Conservation (phyloP, 1,139 yeast species). For the Scheffersomyces insectosa region DNA sequence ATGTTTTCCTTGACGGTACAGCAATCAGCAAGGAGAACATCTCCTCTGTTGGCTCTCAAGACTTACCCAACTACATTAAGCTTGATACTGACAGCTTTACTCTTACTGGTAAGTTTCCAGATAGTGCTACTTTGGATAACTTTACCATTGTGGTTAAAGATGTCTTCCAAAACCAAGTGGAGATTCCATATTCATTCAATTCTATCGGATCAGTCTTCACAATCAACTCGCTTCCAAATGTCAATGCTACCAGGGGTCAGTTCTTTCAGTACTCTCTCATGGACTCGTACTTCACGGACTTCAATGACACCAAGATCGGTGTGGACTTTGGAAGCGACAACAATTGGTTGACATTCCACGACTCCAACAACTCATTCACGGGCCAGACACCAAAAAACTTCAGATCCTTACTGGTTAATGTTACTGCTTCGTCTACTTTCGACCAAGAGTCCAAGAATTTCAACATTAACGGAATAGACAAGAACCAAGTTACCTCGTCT, state of each 20-base stretch:
- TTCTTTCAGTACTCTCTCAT: conserved; percentile 57
- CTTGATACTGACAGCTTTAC: conserved; percentile 42
- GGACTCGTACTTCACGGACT: conserved; percentile 56
- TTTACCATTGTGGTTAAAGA: conserved; percentile 65
- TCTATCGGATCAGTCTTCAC: conserved; percentile 55
- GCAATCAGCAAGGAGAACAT: conserved; percentile 52
- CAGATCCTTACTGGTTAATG: conserved; percentile 44
- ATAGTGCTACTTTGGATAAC: conserved; percentile 37
- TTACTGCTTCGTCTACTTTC: conserved; percentile 50
- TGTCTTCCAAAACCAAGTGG: conserved; percentile 62
- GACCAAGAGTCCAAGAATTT: conserved; percentile 44
- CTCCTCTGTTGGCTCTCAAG: conserved; percentile 46
- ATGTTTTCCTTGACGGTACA: conserved; percentile 59
- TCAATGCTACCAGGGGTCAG: conserved; percentile 65
- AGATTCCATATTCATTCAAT: conserved; percentile 54
- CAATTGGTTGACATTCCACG: conserved; percentile 66
- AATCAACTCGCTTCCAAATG: conserved; percentile 48
- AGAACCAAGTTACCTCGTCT: conserved; percentile 13
- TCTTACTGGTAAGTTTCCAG: conserved; percentile 63
- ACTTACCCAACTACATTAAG: conserved; percentile 63
- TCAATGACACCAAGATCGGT: conserved; percentile 48
- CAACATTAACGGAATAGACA: conserved; percentile 55
- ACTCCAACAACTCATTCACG: conserved; percentile 60
- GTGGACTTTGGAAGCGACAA: conserved; percentile 41
- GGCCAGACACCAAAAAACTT: conserved; percentile 71